Evolutionary conservation across 192 early-diverging fungal species (phyloP).

Genomic region (Diversispora eburnea): DNA sequence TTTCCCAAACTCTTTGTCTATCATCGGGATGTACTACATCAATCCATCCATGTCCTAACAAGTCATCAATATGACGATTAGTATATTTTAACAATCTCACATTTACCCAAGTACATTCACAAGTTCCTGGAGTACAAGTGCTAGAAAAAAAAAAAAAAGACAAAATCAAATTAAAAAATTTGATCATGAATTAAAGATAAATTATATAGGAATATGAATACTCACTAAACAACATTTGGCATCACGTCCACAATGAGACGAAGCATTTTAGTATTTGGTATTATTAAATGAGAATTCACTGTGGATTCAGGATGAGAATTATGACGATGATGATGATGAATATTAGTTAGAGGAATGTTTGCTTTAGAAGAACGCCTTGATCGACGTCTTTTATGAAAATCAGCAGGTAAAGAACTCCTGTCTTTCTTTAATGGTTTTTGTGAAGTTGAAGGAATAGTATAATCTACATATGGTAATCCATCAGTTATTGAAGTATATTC

Average conservation of each 20-base stretch:
- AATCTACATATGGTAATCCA: background rate
- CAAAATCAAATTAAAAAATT: background rate
- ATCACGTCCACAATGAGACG: slow-evolving; percentile 54
- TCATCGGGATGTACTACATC: slow-evolving; percentile 53
- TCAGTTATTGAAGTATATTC: background rate
- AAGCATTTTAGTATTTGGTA: slow-evolving; percentile 44
- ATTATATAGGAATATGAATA: background rate
- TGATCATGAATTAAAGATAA: background rate
- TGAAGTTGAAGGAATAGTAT: background rate
- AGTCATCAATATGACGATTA: slow-evolving; percentile 35
- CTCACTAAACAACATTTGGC: slow-evolving; percentile 56
- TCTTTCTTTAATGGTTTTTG: background rate
- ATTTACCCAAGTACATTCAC: slow-evolving; percentile 54
- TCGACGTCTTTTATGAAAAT: background rate
- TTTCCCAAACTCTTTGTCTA: slow-evolving; percentile 29
- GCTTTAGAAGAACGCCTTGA: slow-evolving; percentile 11
- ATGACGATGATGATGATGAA: background rate
- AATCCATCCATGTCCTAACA: slow-evolving; percentile 46
- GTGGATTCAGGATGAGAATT: too few species aligned
- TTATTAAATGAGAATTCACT: too few species aligned
- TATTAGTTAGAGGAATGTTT: background rate
- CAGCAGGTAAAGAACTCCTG: background rate
- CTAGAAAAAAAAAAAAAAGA: slow-evolving; percentile 28
- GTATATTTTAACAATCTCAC: slow-evolving; percentile 51
- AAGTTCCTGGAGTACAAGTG: slow-evolving; percentile 43